Conservation (phyloP, 1,284 basidiomycete species). For the Marasmius oreades region DNA sequence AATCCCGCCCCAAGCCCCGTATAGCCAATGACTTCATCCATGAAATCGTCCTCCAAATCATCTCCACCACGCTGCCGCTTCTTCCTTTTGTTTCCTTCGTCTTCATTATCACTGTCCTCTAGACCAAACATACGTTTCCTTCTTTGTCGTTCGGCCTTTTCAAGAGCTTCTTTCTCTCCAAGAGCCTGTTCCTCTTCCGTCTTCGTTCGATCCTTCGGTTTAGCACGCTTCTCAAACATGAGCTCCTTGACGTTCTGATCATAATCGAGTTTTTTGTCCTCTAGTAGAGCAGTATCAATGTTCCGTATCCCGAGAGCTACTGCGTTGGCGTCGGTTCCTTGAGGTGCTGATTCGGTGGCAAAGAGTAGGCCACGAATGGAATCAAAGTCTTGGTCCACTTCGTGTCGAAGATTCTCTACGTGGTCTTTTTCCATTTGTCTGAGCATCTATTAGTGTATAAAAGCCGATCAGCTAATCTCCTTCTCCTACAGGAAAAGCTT, state of each 20-base stretch:
- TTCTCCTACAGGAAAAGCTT: not conserved
- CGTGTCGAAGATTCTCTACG: constrained; percentile 83
- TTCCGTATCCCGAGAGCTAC: constrained; percentile 27
- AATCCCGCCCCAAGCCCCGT: constrained; percentile 51
- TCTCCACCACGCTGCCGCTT: constrained; percentile 63
- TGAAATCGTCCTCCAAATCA: constrained; percentile 93
- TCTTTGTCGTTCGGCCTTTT: constrained; percentile 82
- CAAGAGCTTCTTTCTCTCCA: constrained; percentile 85
- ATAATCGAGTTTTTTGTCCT: constrained; percentile 59
- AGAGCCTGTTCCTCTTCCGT: constrained; percentile 92
- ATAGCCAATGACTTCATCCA: constrained; percentile 43
- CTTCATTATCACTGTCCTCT: constrained; percentile 60
- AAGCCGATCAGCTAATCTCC: not conserved
- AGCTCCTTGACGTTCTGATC: constrained; percentile 92
- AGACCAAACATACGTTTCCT: constrained; percentile 86
- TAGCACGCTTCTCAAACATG: constrained; percentile 90
- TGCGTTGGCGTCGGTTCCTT: constrained; percentile 31
- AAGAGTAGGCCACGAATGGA: constrained; percentile 79
- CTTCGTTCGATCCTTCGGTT: constrained; percentile 94
- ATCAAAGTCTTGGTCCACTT: constrained; percentile 88
- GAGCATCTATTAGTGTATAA: constrained; percentile 50
- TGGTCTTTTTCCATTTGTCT: constrained; percentile 87
- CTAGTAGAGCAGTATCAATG: constrained; percentile 16
- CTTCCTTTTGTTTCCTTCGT: constrained; percentile 38
- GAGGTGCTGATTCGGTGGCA: constrained; percentile 26